A percentile compares a stretch with the other conserved stretches of the same genome.
Conservation (phyloP, 192 early-diverging fungal species). For the Gaertneriomyces semiglobifer region DNA sequence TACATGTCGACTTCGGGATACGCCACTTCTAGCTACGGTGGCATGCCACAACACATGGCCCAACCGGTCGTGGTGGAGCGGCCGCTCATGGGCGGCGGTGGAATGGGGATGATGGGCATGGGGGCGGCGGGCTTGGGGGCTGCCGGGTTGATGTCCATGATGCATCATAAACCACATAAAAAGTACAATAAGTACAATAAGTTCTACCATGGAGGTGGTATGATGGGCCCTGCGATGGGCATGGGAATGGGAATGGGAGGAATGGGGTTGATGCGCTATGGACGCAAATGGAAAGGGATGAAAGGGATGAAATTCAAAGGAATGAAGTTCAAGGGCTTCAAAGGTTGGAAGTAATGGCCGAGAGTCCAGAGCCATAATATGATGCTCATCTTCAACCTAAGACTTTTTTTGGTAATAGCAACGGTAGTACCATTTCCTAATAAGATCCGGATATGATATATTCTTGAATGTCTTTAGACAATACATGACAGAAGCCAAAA, state of each 20-base stretch:
- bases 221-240: not conserved
- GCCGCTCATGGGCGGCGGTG: not conserved
- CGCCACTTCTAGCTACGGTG: not conserved
- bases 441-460: too few relatives aligned
- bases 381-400: too few relatives aligned
- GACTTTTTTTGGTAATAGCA: too few relatives aligned
- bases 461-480: too few relatives aligned
- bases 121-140: constrained; percentile 5
- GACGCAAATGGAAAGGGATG: not conserved
- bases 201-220: not conserved
- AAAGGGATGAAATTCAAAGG: constrained; percentile 3
- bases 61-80: not conserved
- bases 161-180: too few relatives aligned
- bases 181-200: not conserved
- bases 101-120: not conserved
- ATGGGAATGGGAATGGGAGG: not conserved
- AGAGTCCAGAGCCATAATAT: too few relatives aligned
- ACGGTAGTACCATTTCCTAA: too few relatives aligned
- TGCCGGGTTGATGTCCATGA: constrained; percentile 1
- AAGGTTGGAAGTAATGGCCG: too few relatives aligned
- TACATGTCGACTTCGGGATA: not conserved
- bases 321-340: not conserved
- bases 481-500: too few relatives aligned
- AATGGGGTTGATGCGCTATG: not conserved
- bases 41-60: not conserved